Evolutionary conservation across 139 green algal species (phyloP).

Genomic region (Coelastrella sp.): DNA sequence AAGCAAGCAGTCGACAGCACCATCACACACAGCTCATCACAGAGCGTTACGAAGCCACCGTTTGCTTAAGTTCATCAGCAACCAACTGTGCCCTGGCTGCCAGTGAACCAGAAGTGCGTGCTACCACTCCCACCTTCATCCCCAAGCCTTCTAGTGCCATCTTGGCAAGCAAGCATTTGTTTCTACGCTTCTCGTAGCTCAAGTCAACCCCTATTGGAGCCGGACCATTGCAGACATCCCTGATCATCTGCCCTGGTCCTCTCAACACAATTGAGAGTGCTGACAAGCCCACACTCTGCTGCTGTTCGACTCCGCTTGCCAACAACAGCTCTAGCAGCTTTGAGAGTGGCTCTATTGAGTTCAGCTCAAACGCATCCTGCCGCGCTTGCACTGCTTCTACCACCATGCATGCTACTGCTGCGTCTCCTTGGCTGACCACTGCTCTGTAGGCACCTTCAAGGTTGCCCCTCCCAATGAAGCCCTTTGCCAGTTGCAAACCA

Average conservation of each 20-base stretch:
- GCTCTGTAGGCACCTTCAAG: constrained; percentile 43
- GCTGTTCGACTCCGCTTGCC: constrained; percentile 46
- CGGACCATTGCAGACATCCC: constrained; percentile 50
- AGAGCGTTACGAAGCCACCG: not conserved
- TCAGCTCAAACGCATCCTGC: constrained; percentile 34
- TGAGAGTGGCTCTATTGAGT: constrained; percentile 31
- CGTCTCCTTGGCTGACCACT: constrained; percentile 42
- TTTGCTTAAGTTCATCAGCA: constrained; percentile 23
- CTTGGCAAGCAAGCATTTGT: constrained; percentile 57
- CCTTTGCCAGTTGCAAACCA: constrained; percentile 49
- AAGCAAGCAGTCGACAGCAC: no score
- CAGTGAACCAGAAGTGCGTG: not conserved
- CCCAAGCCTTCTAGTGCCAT: constrained; percentile 57
- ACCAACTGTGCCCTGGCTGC: constrained; percentile 43
- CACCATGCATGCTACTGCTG: constrained; percentile 47
- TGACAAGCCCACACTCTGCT: constrained; percentile 55
- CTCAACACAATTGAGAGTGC: constrained; percentile 48
- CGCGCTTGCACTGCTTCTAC: constrained; percentile 20
- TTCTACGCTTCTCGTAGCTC: constrained; percentile 68
- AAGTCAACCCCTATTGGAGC: constrained; percentile 67
- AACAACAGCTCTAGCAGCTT: constrained; percentile 58
- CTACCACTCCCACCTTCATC: constrained; percentile 49
- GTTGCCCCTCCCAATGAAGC: constrained; percentile 54
- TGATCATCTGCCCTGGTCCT: constrained; percentile 63
- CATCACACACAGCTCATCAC: not conserved